These are phyloP conservation scores for Alternaria alternata DNA, from an alignment of 2,329 filamentous ascomycete genomes.

Conservation along the genomic window DNA sequence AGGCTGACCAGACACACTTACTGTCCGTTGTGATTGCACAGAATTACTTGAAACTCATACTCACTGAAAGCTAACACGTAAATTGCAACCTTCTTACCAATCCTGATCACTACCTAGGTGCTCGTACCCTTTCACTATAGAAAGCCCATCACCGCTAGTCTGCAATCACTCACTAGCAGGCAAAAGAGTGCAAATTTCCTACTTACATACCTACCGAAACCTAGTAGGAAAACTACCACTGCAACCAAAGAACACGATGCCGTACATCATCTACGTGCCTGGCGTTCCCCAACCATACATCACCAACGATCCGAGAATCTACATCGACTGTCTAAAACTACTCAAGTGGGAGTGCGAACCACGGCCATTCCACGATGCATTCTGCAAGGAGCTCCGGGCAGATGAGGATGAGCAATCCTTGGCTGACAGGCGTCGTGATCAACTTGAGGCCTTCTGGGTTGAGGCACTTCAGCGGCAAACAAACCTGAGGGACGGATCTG, in stretches of 20 bases:
- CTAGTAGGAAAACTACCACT: background rate
- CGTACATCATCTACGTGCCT: conserved; percentile 32
- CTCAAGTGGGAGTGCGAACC: conserved; percentile 30
- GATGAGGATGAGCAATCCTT: conserved; percentile 24
- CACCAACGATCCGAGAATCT: conserved; percentile 32
- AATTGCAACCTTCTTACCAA: background rate
- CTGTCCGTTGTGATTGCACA: background rate
- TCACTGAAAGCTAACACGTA: background rate
- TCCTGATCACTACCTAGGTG: background rate
- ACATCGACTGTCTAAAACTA: conserved; percentile 23
- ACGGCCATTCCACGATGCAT: conserved; percentile 24
- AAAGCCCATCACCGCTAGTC: background rate
- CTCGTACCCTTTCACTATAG: background rate
- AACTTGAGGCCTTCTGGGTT: conserved; percentile 23
- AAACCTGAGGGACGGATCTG: background rate
- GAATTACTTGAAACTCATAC: background rate
- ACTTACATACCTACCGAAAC: background rate
- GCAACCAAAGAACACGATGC: conserved; percentile 18
- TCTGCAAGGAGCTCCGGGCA: conserved; percentile 22
- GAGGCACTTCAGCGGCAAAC: conserved; percentile 6
- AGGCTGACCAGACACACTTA: background rate
- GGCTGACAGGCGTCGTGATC: conserved; percentile 18
- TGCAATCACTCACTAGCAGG: background rate
- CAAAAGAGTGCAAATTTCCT: background rate
- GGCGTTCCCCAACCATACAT: conserved; percentile 24